A percentile compares a stretch with the other conserved stretches of the same genome.
Conservation (phyloP, 129 eudicot genomes). For the Lactuca sativa region DNA sequence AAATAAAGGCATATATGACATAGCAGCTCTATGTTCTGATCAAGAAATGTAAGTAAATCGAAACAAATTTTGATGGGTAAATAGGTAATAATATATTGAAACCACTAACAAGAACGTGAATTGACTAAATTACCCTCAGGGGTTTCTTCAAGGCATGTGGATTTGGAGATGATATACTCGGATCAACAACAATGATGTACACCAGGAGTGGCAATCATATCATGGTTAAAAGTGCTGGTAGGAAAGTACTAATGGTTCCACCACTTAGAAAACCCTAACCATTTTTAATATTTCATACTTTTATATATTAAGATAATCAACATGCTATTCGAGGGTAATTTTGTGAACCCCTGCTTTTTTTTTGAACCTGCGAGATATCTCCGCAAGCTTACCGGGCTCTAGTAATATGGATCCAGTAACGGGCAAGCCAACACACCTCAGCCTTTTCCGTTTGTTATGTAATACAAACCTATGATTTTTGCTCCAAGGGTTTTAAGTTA, state of each 20-base stretch:
- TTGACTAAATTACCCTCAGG: conserved; percentile 45
- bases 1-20: conserved; percentile 76
- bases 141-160: conserved; percentile 81
- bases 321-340: neutral
- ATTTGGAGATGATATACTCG: conserved; percentile 77
- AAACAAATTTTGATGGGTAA: neutral
- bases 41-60: conserved; percentile 51
- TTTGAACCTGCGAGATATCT: too few relatives aligned
- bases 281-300: too few relatives aligned
- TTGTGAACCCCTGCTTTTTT: too few relatives aligned
- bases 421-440: too few relatives aligned
- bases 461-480: too few relatives aligned
- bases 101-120: conserved; percentile 2
- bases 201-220: conserved; percentile 36
- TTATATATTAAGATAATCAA: too few relatives aligned
- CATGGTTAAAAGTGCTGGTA: conserved; percentile 53
- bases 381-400: too few relatives aligned
- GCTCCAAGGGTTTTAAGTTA: too few relatives aligned
- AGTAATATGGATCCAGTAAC: too few relatives aligned
- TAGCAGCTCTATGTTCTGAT: conserved; percentile 77
- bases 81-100: neutral
- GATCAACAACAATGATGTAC: conserved; percentile 98
- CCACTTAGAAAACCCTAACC: conserved; percentile 39
- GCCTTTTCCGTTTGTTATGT: too few relatives aligned
- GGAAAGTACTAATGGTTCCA: conserved; percentile 66